These are phyloP conservation scores for Hypoxylon sp. DNA, from an alignment of 2,329 filamentous ascomycete genomes.

Conservation along the genomic window DNA sequence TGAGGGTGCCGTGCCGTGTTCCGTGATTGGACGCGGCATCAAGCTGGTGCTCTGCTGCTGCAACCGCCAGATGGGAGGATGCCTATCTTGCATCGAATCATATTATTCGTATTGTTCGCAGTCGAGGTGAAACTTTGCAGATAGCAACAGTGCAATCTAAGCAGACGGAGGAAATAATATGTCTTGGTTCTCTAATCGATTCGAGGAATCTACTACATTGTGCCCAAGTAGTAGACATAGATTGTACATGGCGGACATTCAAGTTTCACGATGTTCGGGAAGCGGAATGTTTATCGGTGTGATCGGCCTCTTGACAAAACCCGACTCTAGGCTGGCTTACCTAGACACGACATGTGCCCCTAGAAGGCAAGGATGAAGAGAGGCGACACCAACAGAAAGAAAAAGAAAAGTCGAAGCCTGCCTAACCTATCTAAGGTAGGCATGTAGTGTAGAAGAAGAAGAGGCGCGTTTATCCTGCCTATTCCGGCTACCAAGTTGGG, in stretches of 20 bases:
- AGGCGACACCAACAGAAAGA: neutral
- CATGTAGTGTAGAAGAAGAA: too few relatives aligned
- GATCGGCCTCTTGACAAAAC: conserved; percentile 19
- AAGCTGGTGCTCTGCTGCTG: conserved; percentile 3
- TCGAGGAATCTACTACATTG: too few relatives aligned
- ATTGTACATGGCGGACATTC: too few relatives aligned
- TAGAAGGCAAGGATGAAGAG: neutral
- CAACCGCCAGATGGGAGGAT: conserved; percentile 10
- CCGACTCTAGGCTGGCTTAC: neutral
- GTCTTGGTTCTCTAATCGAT: neutral
- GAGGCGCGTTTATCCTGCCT: too few relatives aligned
- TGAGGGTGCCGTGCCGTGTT: conserved; percentile 1
- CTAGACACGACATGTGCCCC: neutral
- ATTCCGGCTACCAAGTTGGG: too few relatives aligned
- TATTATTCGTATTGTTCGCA: neutral
- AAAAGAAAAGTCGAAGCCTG: neutral
- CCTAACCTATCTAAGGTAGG: too few relatives aligned
- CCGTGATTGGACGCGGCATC: conserved; percentile 18
- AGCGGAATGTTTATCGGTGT: conserved; percentile 19
- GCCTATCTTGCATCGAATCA: conserved; percentile 6
- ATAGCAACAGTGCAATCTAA: neutral
- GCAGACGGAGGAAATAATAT: neutral
- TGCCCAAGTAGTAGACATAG: too few relatives aligned
- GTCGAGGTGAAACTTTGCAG: neutral
- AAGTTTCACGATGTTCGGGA: neutral